Base-by-base conservation (phyloP, 179 eudicot species). In the Amaranthus tricolor region DNA sequence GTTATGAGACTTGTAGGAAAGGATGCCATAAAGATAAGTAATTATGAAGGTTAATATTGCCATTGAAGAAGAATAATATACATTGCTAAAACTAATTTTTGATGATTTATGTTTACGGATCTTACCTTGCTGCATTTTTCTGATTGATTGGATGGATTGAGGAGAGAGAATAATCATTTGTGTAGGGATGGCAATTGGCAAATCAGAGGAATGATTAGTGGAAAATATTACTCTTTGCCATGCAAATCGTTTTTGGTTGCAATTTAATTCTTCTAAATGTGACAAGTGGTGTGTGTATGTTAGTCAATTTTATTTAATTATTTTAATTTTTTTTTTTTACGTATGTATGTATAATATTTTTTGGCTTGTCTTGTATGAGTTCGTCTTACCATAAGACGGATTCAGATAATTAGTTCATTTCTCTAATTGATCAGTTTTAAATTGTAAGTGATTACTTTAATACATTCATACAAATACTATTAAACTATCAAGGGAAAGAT, bases 101-200 rank as follows among this genome's bases (percentile, higher is more conserved):
- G 62, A 24, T 65, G 53, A 49, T 17, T 31, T 71, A 19, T n/a
- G 59, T 62, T 44, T 1, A 19, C 40, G 61, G 56, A 68, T 55
- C 14, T 81, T 83, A 83, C 87, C 89, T 82, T 74, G 78, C 80
- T 82, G 88, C 92, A 89, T 90, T 74, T 77, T 78, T 88, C 66
- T 60, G 63, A 79, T 52, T 51, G 62, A 68, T 66, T 21, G 70
- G 68, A 19, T 21, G 70, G 68, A 19, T 17, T 44, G 59, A 53
- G 21, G 62, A 68, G 53, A 68, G 74, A 73, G 69, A 68, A 72
- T 54, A 54, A 48, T 58, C 59, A 71, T 63, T 59, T 49, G 56
- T 72, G 54, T 64, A 50, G 77, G 47, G 74, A 48, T 72, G 74
- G 78, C 66, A 63, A 21, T 75, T 80, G 11, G n/a, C n/a, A n/a